Conservation (phyloP, 306 rosid genomes). For the Cucurbita maxima region DNA sequence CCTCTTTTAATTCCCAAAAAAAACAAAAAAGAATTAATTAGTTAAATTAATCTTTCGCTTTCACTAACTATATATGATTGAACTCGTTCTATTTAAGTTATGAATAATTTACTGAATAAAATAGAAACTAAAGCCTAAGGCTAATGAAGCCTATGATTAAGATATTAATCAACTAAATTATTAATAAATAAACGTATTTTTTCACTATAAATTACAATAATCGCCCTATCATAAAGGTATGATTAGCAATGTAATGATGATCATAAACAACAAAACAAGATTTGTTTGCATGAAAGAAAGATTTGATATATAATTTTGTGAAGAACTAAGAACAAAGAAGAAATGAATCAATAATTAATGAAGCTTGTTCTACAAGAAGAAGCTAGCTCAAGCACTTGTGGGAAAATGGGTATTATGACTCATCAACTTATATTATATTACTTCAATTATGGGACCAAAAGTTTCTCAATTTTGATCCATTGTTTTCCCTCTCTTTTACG, state of each 20-base stretch:
- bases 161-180: not conserved
- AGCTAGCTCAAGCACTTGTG: not conserved
- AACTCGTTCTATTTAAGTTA: not conserved
- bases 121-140: not conserved
- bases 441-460: not conserved
- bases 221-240: not conserved
- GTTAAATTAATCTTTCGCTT: not conserved
- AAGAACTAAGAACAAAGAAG: not conserved
- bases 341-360: not conserved
- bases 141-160: not conserved
- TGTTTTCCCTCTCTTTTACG: not conserved
- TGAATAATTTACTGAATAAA: not conserved
- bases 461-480: not conserved
- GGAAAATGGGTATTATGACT: not conserved
- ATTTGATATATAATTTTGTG: not conserved
- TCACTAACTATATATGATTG: not conserved
- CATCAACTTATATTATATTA: not conserved
- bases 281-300: not conserved
- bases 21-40: not conserved
- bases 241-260: not conserved
- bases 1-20: constrained; percentile 22
- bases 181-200: not conserved
- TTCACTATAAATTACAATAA: not conserved
- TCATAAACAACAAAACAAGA: not conserved
- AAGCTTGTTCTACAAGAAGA: constrained; percentile 1